These are phyloP conservation scores for Sphagnum tenellum DNA, from an alignment of 225 moss, liverwort and hornwort species.

Conservation along the genomic window DNA sequence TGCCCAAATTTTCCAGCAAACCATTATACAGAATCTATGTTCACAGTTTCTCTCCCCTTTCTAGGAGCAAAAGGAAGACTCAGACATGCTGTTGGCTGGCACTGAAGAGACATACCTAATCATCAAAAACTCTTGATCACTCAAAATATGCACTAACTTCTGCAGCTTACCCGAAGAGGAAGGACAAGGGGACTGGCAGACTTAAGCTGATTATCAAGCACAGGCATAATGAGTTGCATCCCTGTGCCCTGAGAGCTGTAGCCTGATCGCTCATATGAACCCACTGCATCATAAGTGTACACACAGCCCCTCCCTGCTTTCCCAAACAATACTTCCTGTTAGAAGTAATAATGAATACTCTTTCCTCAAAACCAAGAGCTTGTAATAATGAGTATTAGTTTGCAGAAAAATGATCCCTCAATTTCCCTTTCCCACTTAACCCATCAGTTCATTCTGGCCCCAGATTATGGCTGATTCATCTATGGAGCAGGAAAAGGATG, in stretches of 20 bases:
- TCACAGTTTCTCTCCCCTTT: too few species aligned
- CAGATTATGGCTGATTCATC: too few species aligned
- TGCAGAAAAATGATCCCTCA: too few species aligned
- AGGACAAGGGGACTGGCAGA: slow-evolving; percentile 78
- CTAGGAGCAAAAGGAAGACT: neutral
- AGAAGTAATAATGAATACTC: too few species aligned
- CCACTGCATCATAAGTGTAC: slow-evolving; percentile 88
- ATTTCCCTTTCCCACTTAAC: too few species aligned
- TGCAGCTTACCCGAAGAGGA: slow-evolving; percentile 40
- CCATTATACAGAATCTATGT: too few species aligned
- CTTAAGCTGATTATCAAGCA: slow-evolving; percentile 85
- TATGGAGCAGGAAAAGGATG: too few species aligned
- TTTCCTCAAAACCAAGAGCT: too few species aligned
- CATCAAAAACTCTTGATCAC: neutral
- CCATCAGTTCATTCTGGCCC: too few species aligned
- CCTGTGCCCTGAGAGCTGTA: slow-evolving; percentile 94
- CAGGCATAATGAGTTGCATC: slow-evolving; percentile 92
- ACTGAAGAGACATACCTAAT: neutral
- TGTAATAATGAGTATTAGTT: too few species aligned
- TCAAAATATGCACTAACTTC: neutral
- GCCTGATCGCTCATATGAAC: slow-evolving; percentile 91
- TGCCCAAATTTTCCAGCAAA: neutral
- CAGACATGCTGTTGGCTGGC: neutral
- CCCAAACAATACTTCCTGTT: neutral
- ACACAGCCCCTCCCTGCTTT: slow-evolving; percentile 79